Conservation (phyloP, 495 filamentous ascomycete genomes). For the Glonium stellatum region DNA sequence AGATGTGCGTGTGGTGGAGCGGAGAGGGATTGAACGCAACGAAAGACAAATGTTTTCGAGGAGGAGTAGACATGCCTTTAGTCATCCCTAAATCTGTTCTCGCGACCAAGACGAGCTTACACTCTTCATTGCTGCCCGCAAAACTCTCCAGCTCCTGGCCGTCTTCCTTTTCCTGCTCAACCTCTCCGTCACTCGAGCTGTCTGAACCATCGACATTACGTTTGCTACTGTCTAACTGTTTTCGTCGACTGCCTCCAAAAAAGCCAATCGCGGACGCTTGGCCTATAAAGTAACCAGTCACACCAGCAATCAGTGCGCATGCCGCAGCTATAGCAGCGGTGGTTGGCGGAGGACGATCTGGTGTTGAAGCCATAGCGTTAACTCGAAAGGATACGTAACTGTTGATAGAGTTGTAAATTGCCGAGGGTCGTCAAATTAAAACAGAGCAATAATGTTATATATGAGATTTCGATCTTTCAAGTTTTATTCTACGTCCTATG, state of each 20-base stretch:
- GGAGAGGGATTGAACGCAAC: background rate
- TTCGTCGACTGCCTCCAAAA: conserved; percentile 24
- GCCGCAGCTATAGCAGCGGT: conserved; percentile 35
- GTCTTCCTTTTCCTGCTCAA: conserved; percentile 22
- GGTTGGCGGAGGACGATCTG: conserved; percentile 33
- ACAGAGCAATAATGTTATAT: too few species aligned
- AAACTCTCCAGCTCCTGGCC: conserved; percentile 27
- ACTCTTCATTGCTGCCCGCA: conserved; percentile 58
- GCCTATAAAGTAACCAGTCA: conserved; percentile 39
- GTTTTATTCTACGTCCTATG: too few species aligned
- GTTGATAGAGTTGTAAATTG: background rate
- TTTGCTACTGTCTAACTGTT: conserved; percentile 4
- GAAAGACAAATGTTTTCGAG: background rate
- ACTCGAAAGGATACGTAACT: background rate
- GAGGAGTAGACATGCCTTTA: conserved; percentile 54
- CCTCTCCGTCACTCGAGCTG: conserved; percentile 21
- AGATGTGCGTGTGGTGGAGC: background rate
- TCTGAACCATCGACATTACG: conserved; percentile 27
- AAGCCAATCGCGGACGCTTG: conserved; percentile 38
- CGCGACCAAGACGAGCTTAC: conserved; percentile 89
- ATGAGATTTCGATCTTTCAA: too few species aligned
- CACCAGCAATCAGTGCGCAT: conserved; percentile 34
- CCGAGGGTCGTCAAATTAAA: too few species aligned
- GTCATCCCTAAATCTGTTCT: conserved; percentile 93
- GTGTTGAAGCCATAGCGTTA: background rate